Evolutionary conservation across 1,284 basidiomycete species (phyloP).

Genomic region (Trichosporon ovoides): DNA sequence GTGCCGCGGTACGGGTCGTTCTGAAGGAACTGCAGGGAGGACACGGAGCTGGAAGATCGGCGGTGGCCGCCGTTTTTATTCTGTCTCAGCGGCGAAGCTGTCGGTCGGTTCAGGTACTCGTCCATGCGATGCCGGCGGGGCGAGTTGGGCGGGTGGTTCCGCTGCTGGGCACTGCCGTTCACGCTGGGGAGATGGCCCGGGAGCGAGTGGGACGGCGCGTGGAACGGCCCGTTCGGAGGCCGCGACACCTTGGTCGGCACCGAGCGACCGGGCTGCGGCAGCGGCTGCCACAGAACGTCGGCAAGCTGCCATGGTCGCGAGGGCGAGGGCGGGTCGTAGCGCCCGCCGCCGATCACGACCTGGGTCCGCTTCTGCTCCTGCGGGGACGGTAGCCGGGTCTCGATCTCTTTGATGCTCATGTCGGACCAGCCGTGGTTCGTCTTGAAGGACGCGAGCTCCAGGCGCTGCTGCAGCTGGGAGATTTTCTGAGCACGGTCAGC

Average conservation of each 20-base stretch:
- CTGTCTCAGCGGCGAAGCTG: constrained; percentile 12
- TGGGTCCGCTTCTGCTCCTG: constrained; percentile 14
- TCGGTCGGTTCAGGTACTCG: constrained; percentile 16
- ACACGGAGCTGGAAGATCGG: constrained; percentile 15
- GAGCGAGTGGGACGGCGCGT: constrained; percentile 18
- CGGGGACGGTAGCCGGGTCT: constrained; percentile 24
- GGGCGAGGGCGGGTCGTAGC: constrained; percentile 42
- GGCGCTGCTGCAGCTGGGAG: constrained; percentile 40
- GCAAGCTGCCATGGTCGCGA: constrained; percentile 44
- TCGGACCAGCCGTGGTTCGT: constrained; percentile 43
- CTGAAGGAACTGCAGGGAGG: constrained; percentile 13
- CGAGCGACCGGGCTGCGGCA: constrained; percentile 35
- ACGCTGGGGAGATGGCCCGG: constrained; percentile 16
- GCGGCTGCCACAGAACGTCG: constrained; percentile 43
- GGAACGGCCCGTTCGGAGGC: background rate
- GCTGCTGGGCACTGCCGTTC: constrained; percentile 1
- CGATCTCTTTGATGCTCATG: constrained; percentile 44
- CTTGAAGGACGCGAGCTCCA: constrained; percentile 46
- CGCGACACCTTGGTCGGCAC: background rate
- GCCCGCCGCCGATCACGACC: constrained; percentile 17
- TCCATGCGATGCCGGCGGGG: constrained; percentile 16
- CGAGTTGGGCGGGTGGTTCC: background rate
- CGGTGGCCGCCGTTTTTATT: constrained; percentile 12
- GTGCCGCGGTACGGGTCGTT: constrained; percentile 18
- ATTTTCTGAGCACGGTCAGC: constrained; percentile 31